Percentiles rank a stretch among this genome's conserved stretches.
phyloP scores from a whole-genome alignment of 106 monocot genomes.

The Vanilla planifolia region DNA sequence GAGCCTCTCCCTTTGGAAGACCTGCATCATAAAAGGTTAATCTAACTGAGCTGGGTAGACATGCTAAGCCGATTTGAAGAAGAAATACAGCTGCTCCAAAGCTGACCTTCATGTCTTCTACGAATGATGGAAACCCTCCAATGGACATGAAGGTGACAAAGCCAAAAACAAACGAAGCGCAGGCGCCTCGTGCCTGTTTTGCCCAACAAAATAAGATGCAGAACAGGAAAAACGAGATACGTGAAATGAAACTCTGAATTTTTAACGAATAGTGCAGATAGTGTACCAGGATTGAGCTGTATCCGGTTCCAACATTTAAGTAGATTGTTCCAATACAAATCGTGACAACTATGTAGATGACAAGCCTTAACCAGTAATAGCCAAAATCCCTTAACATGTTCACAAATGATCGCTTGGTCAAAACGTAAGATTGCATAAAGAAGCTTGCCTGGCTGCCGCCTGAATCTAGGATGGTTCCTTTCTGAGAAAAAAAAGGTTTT shows the following conservation, averaged over 20 bases:
- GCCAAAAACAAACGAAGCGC: slow-evolving; percentile 79
- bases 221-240: background rate
- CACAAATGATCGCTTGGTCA: slow-evolving; percentile 58
- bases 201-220: background rate
- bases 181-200: slow-evolving; percentile 80
- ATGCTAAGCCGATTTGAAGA: background rate
- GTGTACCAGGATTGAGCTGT: slow-evolving; percentile 70
- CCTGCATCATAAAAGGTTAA: slow-evolving; percentile 27
- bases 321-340: slow-evolving; percentile 70
- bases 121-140: slow-evolving; percentile 92
- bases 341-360: slow-evolving; percentile 65
- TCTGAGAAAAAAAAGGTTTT: slow-evolving; percentile 33
- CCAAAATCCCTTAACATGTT: slow-evolving; percentile 82
- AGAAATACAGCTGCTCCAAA: background rate
- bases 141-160: slow-evolving; percentile 98
- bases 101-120: slow-evolving; percentile 93
- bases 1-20: slow-evolving; percentile 81
- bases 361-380: slow-evolving; percentile 74
- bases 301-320: slow-evolving; percentile 66
- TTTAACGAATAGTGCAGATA: background rate
- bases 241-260: background rate
- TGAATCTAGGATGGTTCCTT: slow-evolving; percentile 75
- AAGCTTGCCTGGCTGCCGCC: slow-evolving; percentile 90
- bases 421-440: slow-evolving; percentile 57
- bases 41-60: no score